Conservation (phyloP, 139 green algal genomes). For the Spirogloea muscicola region DNA sequence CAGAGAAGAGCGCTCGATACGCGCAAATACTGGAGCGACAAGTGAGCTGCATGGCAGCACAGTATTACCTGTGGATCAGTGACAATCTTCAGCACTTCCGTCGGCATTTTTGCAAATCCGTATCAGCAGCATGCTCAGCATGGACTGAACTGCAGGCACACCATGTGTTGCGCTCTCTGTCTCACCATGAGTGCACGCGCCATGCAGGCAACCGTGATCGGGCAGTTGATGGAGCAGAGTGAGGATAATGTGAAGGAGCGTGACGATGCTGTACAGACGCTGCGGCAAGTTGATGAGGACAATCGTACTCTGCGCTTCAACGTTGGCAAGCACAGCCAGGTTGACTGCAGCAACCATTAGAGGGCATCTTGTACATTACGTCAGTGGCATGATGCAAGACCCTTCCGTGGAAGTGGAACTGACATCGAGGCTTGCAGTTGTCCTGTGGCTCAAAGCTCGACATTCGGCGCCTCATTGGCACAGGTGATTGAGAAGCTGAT, state of each 20-base stretch:
- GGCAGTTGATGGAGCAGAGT: slow-evolving; percentile 11
- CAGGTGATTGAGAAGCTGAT: slow-evolving; percentile 26
- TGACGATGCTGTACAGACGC: not conserved
- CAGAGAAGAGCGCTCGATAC: not conserved
- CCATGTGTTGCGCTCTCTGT: not conserved
- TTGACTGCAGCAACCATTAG: too few relatives aligned
- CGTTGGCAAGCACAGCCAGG: slow-evolving; percentile 5
- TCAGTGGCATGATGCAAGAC: too few relatives aligned
- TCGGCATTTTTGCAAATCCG: too few relatives aligned
- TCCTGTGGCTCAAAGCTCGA: too few relatives aligned
- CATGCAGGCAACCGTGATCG: slow-evolving; percentile 6
- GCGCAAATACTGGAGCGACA: slow-evolving; percentile 3
- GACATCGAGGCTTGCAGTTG: too few relatives aligned
- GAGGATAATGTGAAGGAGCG: not conserved
- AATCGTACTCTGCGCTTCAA: slow-evolving; percentile 11
- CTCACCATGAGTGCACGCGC: not conserved
- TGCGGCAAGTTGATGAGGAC: slow-evolving; percentile 17
- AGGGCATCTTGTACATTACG: too few relatives aligned
- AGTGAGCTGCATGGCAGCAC: not conserved
- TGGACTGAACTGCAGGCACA: not conserved
- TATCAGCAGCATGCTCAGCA: too few relatives aligned
- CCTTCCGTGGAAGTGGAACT: too few relatives aligned
- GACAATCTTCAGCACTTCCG: too few relatives aligned
- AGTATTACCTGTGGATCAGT: too few relatives aligned
- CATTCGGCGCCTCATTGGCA: not conserved